Base-by-base conservation (phyloP, 2,329 filamentous ascomycete species). In the Phoma sp. region DNA sequence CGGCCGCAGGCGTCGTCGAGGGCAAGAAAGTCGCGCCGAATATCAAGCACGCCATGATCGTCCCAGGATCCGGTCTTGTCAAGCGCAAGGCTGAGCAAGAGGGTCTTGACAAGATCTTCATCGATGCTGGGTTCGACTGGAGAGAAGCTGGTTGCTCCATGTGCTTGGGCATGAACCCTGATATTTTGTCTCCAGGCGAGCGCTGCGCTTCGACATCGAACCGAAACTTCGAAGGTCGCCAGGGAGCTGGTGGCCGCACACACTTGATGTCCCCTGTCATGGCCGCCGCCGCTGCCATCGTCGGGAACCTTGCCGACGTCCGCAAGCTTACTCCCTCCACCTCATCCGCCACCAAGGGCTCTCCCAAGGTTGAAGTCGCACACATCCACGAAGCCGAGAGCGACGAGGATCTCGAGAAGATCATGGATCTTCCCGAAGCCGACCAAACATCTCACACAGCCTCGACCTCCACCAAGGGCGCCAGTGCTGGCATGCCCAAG, bases 121-220 rank as follows among this genome's bases (percentile, higher is more conserved):
- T 80, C 8, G 91, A 96, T 58, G 93, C 95, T 43, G 95, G 95
- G 7, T 98, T 98, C 65, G 94, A 98, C 76, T 98, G 94, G 94
- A 87, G 95, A 74, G 95, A 99, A 80, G 95, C 95, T 64, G 95
- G 95, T 44, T 99, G 95, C 85, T 96, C 91, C 60, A 99, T 99
- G 95, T 98, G 95, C 75, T 84, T 99, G 51, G 95, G 95, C 74
- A 99, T 99, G 94, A 99, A 99, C 82, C 94, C 95, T 0, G 95
- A 99, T 75, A 98, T 99, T 61, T 85, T 98, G 41, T 87, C 92
- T 2, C 93, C 95, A 49, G 85, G 89, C 75, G 95, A 99, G 80
- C 88, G 95, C 70, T 98, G 95, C 74, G 95, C 95, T 37, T 94
- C 89, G 73, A 98, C 95, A 44, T 96, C 91, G 60, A 98, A 98